phyloP scores from a whole-genome alignment of 2,329 filamentous ascomycete species.

The Microdochium bolleyi region DNA sequence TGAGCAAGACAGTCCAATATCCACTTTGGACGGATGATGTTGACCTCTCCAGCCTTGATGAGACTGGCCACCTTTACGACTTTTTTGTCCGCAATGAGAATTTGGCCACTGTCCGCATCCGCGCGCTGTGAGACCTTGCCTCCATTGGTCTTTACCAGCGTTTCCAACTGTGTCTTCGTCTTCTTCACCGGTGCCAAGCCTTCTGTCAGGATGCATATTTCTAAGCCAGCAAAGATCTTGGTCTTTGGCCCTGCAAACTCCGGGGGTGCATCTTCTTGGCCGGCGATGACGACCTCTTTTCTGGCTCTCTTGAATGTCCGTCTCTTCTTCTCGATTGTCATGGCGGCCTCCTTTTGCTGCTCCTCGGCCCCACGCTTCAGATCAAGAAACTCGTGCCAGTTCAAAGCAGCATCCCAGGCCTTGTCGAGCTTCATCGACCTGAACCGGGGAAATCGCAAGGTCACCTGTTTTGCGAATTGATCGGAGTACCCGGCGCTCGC shows the following conservation, averaged over 20 bases:
- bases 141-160: conserved; percentile 74
- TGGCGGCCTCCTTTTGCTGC: conserved; percentile 65
- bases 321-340: conserved; percentile 64
- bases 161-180: conserved; percentile 71
- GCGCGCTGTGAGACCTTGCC: conserved; percentile 72
- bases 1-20: conserved; percentile 70
- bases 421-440: conserved; percentile 76
- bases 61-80: conserved; percentile 77
- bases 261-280: conserved; percentile 44
- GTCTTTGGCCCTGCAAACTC: conserved; percentile 49
- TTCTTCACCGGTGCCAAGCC: conserved; percentile 62
- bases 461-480: conserved; percentile 68
- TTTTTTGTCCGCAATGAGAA: conserved; percentile 73
- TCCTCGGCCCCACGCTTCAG: conserved; percentile 62
- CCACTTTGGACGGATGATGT: conserved; percentile 77
- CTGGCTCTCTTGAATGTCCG: conserved; percentile 54
- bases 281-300: conserved; percentile 62
- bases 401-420: conserved; percentile 72
- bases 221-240: conserved; percentile 65
- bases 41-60: conserved; percentile 60
- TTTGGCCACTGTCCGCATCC: conserved; percentile 49
- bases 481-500: conserved; percentile 68
- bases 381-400: conserved; percentile 67
- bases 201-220: conserved; percentile 80
- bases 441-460: conserved; percentile 87